A percentile compares a stretch with the other conserved stretches of the same genome.
Conservation (phyloP, 768 basidiomycete species). For the Termitomyces sp. region DNA sequence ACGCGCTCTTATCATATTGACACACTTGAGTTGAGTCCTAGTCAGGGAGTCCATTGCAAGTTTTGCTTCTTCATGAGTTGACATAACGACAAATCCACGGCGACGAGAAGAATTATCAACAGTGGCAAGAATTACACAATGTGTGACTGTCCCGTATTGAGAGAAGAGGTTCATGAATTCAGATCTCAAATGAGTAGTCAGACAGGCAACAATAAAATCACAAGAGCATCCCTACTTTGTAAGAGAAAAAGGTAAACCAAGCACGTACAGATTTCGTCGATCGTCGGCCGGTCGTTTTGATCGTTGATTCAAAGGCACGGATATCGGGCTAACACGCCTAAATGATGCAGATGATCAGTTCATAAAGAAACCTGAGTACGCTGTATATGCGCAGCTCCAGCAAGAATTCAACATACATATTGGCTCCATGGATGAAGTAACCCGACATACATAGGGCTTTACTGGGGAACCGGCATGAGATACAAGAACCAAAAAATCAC, state of each 20-base stretch:
- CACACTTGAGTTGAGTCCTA: constrained; percentile 65
- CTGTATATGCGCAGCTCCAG: constrained; percentile 12
- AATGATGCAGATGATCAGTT: not conserved
- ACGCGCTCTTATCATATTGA: not conserved
- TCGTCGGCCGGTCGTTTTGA: constrained; percentile 31
- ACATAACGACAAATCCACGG: constrained; percentile 83
- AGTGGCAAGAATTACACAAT: constrained; percentile 79
- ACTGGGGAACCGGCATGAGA: constrained; percentile 24
- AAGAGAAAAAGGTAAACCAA: constrained; percentile 77
- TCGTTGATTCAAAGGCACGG: constrained; percentile 17
- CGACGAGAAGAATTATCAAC: constrained; percentile 80
- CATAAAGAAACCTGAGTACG: not conserved
- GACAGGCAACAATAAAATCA: not conserved
- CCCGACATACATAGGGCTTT: constrained; percentile 67
- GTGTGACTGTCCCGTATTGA: constrained; percentile 60
- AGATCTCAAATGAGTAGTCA: constrained; percentile 20
- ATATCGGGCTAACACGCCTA: constrained; percentile 35
- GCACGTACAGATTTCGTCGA: constrained; percentile 80
- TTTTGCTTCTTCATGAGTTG: constrained; percentile 63
- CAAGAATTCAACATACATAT: constrained; percentile 39
- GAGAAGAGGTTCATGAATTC: constrained; percentile 63
- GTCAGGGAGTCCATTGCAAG: constrained; percentile 61
- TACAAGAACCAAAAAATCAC: not conserved
- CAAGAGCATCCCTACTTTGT: constrained; percentile 49
- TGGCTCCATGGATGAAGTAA: constrained; percentile 47